Base-by-base conservation (phyloP, 228 moss, liverwort and hornwort genomes). In the Sphagnum magellanicum region DNA sequence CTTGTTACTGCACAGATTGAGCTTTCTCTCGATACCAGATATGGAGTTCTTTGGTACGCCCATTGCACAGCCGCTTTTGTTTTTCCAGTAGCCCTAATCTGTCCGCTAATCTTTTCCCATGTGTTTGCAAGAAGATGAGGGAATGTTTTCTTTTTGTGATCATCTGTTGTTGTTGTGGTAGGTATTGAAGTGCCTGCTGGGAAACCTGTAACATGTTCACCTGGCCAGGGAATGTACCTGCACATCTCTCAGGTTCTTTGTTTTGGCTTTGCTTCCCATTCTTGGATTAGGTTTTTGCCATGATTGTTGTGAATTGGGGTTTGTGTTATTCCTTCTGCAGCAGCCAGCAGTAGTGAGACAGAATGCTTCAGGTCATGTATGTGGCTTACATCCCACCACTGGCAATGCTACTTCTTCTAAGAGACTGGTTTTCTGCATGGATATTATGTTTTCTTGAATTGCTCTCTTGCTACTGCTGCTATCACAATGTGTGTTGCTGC, bases 141-240 rank as follows among this genome's bases (percentile, higher is more conserved):
- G 32, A 32, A 32, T 32, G 32, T 32, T 32, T 32, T 32, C 32
- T 32, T 32, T 32, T 32, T 32, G 32, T 32, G 32, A 3, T 32
- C 32, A 32, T 32, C 32, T 32, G 32, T 50, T 51, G 67, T 50
- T 66, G 10, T 60, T 11, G 50, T 4, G 57, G 60, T 79, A 92
- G 92, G 92, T 48, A 89, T 88, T 15, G 92, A 96, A 70, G 95
- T 96, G 60, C 79, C 85, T n/a, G 82, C 84, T 51, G 86, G 90
- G 4, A 84, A 88, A 67, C 84, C 91, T 46, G 80, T 78, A 51
- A 5, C 61, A 4, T 89, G 84, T 64, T 10, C 59, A 6, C 92
- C 95, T 0, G 91, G 91, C 8, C 86, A 88, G 49, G 79, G 82
- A 5, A 89, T 85, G 72, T 92, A 96, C 58, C 63, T 87, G 5